Conservation (phyloP, 2,329 filamentous ascomycete genomes). For the Penicillium sp. region DNA sequence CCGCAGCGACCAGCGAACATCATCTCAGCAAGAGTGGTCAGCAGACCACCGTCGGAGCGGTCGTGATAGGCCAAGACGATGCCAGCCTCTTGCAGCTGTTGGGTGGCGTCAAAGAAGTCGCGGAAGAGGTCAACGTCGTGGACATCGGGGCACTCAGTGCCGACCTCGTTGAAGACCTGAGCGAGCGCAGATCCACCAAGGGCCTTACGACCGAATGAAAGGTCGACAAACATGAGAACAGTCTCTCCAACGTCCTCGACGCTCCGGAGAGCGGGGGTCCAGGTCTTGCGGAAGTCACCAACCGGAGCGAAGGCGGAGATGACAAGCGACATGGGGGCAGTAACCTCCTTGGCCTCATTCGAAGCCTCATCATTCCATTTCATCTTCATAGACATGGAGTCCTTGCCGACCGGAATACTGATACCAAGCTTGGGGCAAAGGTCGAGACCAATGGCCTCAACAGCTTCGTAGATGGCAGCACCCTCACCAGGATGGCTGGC, state of each 20-base stretch:
- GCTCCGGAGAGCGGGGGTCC: conserved; percentile 84
- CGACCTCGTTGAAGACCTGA: conserved; percentile 81
- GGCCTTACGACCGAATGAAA: conserved; percentile 73
- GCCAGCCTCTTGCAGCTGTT: conserved; percentile 60
- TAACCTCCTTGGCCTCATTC: conserved; percentile 73
- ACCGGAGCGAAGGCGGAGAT: conserved; percentile 89
- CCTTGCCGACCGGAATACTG: conserved; percentile 93
- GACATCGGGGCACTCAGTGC: conserved; percentile 79
- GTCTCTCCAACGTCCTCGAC: conserved; percentile 85
- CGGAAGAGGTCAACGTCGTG: conserved; percentile 73
- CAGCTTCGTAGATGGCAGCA: conserved; percentile 86
- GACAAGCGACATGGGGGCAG: conserved; percentile 82
- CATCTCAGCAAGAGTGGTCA: conserved; percentile 92
- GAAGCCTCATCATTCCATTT: conserved; percentile 74
- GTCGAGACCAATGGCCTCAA: conserved; percentile 87
- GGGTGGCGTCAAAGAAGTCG: conserved; percentile 87
- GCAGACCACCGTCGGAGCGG: conserved; percentile 83
- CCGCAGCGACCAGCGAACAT: conserved; percentile 95
- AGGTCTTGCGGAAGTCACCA: conserved; percentile 75
- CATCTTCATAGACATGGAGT: conserved; percentile 98
- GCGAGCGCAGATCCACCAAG: conserved; percentile 88
- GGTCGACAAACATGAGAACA: conserved; percentile 82
- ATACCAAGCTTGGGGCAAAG: conserved; percentile 86
- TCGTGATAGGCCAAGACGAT: conserved; percentile 93
- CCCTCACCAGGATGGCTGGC: conserved; percentile 89